A percentile compares a stretch with the other conserved stretches of the same genome.
These are phyloP conservation scores for Cryptomeria japonica DNA, from an alignment of 75 land plant genomes.

Conservation along the genomic window DNA sequence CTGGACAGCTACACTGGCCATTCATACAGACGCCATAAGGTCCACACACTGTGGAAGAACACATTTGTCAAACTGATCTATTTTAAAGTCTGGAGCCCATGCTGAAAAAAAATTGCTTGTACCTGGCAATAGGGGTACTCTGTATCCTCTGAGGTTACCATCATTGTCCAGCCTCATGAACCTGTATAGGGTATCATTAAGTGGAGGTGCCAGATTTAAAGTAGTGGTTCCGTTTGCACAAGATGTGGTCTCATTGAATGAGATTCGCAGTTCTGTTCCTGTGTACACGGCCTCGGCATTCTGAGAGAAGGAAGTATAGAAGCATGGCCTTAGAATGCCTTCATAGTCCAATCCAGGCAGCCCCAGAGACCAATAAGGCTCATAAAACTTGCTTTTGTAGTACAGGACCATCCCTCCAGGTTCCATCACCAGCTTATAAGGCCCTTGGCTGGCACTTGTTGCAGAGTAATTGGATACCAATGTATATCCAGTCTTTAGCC, in stretches of 20 bases:
- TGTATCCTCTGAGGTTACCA: conserved; percentile 10
- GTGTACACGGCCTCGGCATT: neutral
- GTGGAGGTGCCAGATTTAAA: neutral
- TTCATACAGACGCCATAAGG: conserved; percentile 29
- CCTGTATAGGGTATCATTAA: neutral
- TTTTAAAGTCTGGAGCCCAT: neutral
- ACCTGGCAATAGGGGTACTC: neutral
- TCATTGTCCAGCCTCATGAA: conserved; percentile 14
- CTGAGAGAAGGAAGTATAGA: neutral
- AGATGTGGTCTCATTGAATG: neutral
- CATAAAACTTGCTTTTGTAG: neutral
- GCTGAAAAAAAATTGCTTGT: neutral
- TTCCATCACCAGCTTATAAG: conserved; percentile 18
- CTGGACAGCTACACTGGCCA: conserved; percentile 29
- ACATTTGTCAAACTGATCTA: conserved; percentile 5
- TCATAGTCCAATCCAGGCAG: conserved; percentile 6
- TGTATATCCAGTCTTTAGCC: neutral
- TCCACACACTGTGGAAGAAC: conserved; percentile 27
- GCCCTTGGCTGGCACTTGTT: conserved; percentile 5
- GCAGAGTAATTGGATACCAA: neutral
- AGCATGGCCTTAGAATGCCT: conserved; percentile 9
- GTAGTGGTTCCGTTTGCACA: neutral
- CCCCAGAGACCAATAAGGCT: conserved; percentile 13
- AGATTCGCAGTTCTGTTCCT: neutral
- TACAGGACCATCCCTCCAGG: conserved; percentile 13